Evolutionary conservation across 306 rosid species (phyloP).

Genomic region (Sicyos baderoa): DNA sequence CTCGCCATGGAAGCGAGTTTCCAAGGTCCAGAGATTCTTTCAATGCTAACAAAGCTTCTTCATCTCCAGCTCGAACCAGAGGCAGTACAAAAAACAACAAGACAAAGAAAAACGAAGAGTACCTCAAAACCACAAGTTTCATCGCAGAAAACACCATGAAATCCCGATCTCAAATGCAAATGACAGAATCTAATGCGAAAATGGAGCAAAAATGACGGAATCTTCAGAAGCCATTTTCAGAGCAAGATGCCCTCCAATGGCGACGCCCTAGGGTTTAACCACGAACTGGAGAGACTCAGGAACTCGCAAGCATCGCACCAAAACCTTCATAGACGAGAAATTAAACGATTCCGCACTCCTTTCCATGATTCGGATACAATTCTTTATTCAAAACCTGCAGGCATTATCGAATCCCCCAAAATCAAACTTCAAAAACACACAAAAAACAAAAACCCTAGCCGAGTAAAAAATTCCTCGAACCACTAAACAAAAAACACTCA

Average conservation of each 20-base stretch:
- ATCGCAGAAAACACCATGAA: slow-evolving; percentile 8
- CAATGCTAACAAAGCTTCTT: slow-evolving; percentile 42
- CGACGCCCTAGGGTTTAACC: slow-evolving; percentile 2
- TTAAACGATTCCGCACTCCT: slow-evolving; percentile 19
- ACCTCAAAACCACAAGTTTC: slow-evolving; percentile 21
- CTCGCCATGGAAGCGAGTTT: slow-evolving; percentile 57
- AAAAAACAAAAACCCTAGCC: too few species aligned
- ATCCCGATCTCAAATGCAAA: slow-evolving; percentile 6
- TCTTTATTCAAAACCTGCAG: slow-evolving; percentile 21
- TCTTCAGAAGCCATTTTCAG: not conserved
- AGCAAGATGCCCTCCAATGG: slow-evolving; percentile 14
- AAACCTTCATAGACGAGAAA: slow-evolving; percentile 35
- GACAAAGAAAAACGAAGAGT: slow-evolving; percentile 17
- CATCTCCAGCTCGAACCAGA: slow-evolving; percentile 41
- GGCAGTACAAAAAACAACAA: slow-evolving; percentile 10
- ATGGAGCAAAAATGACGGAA: not conserved
- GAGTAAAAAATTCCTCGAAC: not conserved
- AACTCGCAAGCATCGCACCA: slow-evolving; percentile 29
- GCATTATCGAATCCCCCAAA: slow-evolving; percentile 23
- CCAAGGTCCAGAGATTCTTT: slow-evolving; percentile 50
- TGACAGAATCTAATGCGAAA: not conserved
- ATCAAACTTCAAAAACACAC: not conserved
- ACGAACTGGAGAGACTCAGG: slow-evolving; percentile 6
- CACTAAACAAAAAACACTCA: slow-evolving; percentile 4
- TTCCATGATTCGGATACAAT: not conserved